These are phyloP conservation scores for Cryptosporidium viatorum DNA, from an alignment of 169 alveolate genomes.

Conservation along the genomic window DNA sequence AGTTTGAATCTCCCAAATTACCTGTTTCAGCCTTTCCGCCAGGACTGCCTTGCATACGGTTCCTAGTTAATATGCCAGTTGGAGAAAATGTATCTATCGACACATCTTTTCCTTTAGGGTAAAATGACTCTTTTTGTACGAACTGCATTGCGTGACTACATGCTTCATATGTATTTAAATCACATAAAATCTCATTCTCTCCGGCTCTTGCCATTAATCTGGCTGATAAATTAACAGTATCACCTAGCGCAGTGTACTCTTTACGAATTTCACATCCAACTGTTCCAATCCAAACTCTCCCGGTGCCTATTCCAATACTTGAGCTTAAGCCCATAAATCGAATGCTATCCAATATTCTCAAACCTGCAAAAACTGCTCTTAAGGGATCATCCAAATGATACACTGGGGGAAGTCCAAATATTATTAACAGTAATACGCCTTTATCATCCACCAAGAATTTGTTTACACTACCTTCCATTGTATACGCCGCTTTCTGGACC, in stretches of 20 bases:
- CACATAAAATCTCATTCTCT: conserved; percentile 77
- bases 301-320: conserved; percentile 86
- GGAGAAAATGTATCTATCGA: conserved; percentile 83
- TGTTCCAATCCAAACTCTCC: conserved; percentile 87
- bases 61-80: conserved; percentile 81
- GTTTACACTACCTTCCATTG: conserved; percentile 84
- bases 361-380: conserved; percentile 83
- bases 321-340: conserved; percentile 81
- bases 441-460: conserved; percentile 86
- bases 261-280: conserved; percentile 85
- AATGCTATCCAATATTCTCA: conserved; percentile 80
- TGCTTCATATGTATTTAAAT: conserved; percentile 80
- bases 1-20: background rate
- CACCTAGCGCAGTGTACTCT: conserved; percentile 87
- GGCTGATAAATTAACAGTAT: conserved; percentile 84
- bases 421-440: conserved; percentile 83
- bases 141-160: conserved; percentile 81
- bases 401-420: conserved; percentile 88
- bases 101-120: conserved; percentile 84
- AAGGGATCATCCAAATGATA: conserved; percentile 86
- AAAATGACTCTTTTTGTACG: conserved; percentile 79
- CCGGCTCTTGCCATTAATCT: conserved; percentile 84
- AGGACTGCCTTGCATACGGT: conserved; percentile 62
- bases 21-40: background rate
- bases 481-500: conserved; percentile 79